These are phyloP conservation scores for Henckelia pumila DNA, from an alignment of 257 asterid genomes.

Conservation along the genomic window DNA sequence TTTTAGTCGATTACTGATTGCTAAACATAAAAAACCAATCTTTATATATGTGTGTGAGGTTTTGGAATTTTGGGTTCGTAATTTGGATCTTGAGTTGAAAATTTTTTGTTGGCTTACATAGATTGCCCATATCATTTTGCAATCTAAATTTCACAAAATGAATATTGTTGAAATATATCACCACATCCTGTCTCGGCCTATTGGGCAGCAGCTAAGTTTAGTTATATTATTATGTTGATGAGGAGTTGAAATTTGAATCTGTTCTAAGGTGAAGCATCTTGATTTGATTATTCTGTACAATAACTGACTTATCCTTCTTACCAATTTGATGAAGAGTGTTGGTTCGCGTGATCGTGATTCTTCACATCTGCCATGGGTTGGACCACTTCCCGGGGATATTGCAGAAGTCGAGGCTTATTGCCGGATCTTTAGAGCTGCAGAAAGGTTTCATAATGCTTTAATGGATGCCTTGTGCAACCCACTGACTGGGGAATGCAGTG, in stretches of 20 bases:
- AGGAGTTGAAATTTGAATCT: neutral
- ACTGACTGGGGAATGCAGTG: conserved; percentile 83
- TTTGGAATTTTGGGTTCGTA: neutral
- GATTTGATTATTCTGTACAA: conserved; percentile 2
- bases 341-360: conserved; percentile 52
- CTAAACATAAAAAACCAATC: neutral
- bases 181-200: neutral
- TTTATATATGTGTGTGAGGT: neutral
- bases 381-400: conserved; percentile 96
- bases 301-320: conserved; percentile 29
- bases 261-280: conserved; percentile 12
- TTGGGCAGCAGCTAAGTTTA: neutral
- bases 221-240: neutral
- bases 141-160: neutral
- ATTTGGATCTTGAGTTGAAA: neutral
- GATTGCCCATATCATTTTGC: neutral
- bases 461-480: conserved; percentile 95
- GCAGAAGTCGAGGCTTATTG: conserved; percentile 99
- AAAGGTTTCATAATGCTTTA: conserved; percentile 74
- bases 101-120: neutral
- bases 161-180: neutral
- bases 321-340: conserved; percentile 47
- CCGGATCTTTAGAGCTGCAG: conserved; percentile 91
- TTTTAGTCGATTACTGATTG: neutral
- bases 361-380: conserved; percentile 64